Base-by-base conservation (phyloP, 495 filamentous ascomycete species). In the Glutinoglossum americanum region DNA sequence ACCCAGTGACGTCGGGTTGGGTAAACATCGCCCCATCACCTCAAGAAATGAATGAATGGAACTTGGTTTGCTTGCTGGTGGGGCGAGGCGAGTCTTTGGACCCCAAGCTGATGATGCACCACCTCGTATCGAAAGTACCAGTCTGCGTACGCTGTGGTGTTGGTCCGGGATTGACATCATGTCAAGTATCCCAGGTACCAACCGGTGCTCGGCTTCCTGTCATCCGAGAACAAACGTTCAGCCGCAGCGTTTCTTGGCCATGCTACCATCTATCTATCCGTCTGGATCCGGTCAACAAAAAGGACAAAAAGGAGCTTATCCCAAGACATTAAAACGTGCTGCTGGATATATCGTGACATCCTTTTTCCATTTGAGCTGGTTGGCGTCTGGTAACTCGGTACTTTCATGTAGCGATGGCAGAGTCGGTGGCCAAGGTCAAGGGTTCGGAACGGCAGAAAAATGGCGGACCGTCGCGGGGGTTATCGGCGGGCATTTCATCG, bases 361-460 rank as follows among this genome's bases (percentile, higher is more conserved):
- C 37, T 11, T 35, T 11, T 13, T 41, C 41, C 9, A 21, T n/a
- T 13, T 21, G n/a, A n/a, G 41, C 17, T n/a, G 10, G 21, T 45
- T 45, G 17, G 41, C 21, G 41, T 4, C n/a, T 21, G 41, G 37
- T 41, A 17, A 3, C 30, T 33, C 4, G 30, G 30, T 33, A 33
- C n/a, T n/a, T n/a, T 3, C 30, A 9, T 32, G 15, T 25, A 15
- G 49, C 15, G 0, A 53, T 30, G 27, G 27, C 13, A 21, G 54
- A 39, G 28, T 1, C 33, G 11, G 44, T 73, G 35, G 70, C 73
- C 33, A 67, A 69, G 48, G 69, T 73, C 59, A 65, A 66, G 54
- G 64, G 73, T 41, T 74, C 65, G 23, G 64, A 70, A 59, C 62
- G 68, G 23, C 33, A 61, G 65, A n/a, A 69, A 61, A 59, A 60